Conservation (phyloP, 2,329 filamentous ascomycete species). For the Pseudogymnoascus sp. region DNA sequence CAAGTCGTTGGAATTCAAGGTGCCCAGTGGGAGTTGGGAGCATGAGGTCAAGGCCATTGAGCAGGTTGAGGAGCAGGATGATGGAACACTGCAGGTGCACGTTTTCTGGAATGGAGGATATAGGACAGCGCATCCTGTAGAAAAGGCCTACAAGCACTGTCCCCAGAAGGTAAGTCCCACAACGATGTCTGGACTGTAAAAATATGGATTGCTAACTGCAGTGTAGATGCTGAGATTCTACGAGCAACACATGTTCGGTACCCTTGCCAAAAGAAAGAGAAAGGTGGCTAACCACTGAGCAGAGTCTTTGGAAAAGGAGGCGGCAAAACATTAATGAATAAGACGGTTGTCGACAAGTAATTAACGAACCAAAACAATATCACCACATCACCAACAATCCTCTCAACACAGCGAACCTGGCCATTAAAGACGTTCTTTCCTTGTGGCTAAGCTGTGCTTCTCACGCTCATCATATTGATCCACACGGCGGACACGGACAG, state of each 20-base stretch:
- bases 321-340: background rate
- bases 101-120: conserved; percentile 66
- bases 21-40: conserved; percentile 71
- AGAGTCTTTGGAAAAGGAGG: conserved; percentile 23
- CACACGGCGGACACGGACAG: too few relatives aligned
- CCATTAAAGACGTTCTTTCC: background rate
- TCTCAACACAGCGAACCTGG: background rate
- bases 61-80: conserved; percentile 57
- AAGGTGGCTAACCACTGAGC: conserved; percentile 12
- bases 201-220: background rate
- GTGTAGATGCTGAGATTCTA: conserved; percentile 42
- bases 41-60: conserved; percentile 64
- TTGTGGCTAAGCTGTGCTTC: background rate
- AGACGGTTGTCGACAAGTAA: background rate
- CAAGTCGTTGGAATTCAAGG: conserved; percentile 48
- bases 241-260: conserved; percentile 38
- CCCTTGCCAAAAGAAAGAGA: conserved; percentile 6
- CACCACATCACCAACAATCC: background rate
- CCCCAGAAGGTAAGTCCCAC: conserved; percentile 59
- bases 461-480: background rate
- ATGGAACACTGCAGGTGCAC: conserved; percentile 57
- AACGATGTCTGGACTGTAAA: background rate
- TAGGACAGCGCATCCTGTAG: conserved; percentile 66
- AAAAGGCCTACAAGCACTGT: conserved; percentile 64
- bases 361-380: background rate